These are phyloP conservation scores for Ganoderma resinaceum DNA, from an alignment of 1,284 basidiomycete species.

Conservation along the genomic window DNA sequence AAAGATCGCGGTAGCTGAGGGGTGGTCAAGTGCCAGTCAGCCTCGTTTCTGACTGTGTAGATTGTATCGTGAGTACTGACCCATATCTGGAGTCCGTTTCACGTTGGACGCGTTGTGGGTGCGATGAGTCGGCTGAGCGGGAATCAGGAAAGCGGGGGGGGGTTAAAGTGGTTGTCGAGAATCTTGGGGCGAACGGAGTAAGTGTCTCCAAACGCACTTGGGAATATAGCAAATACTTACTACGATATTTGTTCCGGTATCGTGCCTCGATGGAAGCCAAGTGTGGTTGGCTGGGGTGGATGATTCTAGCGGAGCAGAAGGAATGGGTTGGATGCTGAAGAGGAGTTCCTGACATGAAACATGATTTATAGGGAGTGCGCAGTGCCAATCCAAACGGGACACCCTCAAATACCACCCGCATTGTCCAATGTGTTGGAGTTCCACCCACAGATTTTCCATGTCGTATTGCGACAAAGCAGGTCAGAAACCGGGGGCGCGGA, in stretches of 20 bases:
- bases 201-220: neutral
- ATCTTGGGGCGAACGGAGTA: neutral
- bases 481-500: neutral
- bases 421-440: neutral
- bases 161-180: neutral
- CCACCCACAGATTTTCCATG: neutral
- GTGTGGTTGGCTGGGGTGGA: neutral
- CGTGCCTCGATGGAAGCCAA: neutral
- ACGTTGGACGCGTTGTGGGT: neutral
- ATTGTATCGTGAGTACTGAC: neutral
- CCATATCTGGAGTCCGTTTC: neutral
- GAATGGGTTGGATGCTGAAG: neutral
- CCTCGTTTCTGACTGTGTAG: neutral
- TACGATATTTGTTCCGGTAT: neutral
- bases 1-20: neutral
- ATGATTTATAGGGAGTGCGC: neutral
- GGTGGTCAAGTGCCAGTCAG: neutral
- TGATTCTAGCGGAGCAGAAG: neutral
- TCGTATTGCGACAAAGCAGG: neutral
- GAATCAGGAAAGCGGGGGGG: neutral
- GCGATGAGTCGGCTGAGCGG: neutral
- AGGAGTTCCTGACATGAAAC: neutral
- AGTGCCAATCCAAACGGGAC: neutral
- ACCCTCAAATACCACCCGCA: neutral
- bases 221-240: neutral